Evolutionary conservation across 495 filamentous ascomycete genomes (phyloP), one percentile per base, ranked within the genome.

Genomic region (Opeltia flavorubescens): DNA sequence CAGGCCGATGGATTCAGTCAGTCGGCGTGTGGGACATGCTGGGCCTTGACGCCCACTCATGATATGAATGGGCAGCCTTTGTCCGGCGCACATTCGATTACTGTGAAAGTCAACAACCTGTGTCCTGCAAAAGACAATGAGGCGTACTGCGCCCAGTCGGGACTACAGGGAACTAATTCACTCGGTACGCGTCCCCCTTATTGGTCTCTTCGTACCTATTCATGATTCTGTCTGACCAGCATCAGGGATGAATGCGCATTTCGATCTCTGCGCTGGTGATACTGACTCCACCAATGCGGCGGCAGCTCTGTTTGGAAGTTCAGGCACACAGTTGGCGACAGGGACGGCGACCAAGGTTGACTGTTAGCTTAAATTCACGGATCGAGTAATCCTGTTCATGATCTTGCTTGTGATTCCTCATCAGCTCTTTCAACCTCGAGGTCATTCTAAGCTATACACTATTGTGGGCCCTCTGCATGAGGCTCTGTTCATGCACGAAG

Each of bases 401-500:
- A n/a, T n/a, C n/a, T n/a, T n/a, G n/a, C n/a, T n/a, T n/a, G n/a
- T n/a, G n/a, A n/a, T n/a, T n/a, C 34, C 12, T 41, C 38, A 25
- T 25, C 38, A 41, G 20, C 41, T 66, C 18, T 54, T 68, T 11
- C 61, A 68, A 35, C 59, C 63, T 46, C 66, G 64, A 51, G 61
- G 65, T 3, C 54, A 59, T 13, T 65, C 65, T 6, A 53, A 50
- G 29, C 24, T 17, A 40, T 24, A 65, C 64, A 26, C 61, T 62
- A 43, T 59, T 59, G 6, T 67, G 69, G 66, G 59, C 62, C 17
- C 63, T 69, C 40, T 75, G 67, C 53, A 61, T 70, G 7, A 63
- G 66, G 12, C 71, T 76, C 46, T 72, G 68, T n/a, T 60, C 58
- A 5, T 70, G 68, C 23, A 66, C 77, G 5, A 69, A 76, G 50